Evolutionary conservation across 805 yeast species (phyloP), one percentile per base, ranked within the genome.

Genomic region (Candida takata): DNA sequence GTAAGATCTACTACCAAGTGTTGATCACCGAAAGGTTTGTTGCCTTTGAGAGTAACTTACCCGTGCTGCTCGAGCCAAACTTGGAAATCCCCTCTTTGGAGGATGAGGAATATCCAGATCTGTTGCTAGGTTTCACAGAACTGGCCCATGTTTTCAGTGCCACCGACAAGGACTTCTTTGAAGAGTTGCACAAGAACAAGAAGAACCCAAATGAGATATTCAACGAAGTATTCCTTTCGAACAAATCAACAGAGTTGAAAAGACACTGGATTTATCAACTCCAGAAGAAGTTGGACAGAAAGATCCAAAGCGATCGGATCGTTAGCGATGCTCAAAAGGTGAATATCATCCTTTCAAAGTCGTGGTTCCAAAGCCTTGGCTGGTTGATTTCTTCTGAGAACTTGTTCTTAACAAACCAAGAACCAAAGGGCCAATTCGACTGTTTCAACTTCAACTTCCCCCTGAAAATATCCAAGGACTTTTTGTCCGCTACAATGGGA

Each of bases 71-170:
- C 6, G 53, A 48, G 8, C 51, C 53, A 23, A 43, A 43, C 0
- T 38, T 50, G 9, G 52, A 49, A 6, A 48, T 45, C 15, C 51
- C 53, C 11, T 43, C 43, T 15, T 33, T 43, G 18, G 46, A 47
- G 8, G 48, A 47, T 20, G 55, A 50, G 31, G 53, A 48, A 19
- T 47, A 48, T 31, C 49, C 55, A 10, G 52, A 47, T 15, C 27
- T 47, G 23, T 31, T 50, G 11, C 38, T 40, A 4, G 55, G 55
- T 1, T 50, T 50, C 35, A 48, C 42, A 19, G 48, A 47, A n/a
- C 31, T 48, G 9, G 45, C 47, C 19, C 43, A 43, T 31, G 48
- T 50, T 13, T 50, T 50, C 35, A 42, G 49, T 18, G 41, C 48
- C 4, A 42, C 52, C 4, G 53, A 48, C 31, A 48, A 47, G 28